phyloP scores from a whole-genome alignment of 805 yeast species.

The Clavispora asparagi region DNA sequence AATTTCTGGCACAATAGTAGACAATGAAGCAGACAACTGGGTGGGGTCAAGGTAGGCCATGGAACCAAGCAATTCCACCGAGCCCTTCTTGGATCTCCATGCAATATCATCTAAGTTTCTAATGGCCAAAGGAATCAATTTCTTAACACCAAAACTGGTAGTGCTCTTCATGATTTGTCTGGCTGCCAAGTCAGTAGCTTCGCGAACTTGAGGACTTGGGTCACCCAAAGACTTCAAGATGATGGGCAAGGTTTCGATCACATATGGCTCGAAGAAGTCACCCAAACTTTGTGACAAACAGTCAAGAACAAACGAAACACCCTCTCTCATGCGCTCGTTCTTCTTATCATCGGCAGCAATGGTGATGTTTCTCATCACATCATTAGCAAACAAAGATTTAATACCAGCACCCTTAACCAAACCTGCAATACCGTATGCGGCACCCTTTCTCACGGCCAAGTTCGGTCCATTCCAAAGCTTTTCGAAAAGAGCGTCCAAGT shows the following conservation, averaged over 20 bases:
- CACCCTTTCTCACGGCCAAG: slow-evolving; percentile 71
- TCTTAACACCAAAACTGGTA: slow-evolving; percentile 87
- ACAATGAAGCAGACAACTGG: slow-evolving; percentile 82
- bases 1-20: slow-evolving; percentile 91
- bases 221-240: slow-evolving; percentile 84
- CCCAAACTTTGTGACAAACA: slow-evolving; percentile 76
- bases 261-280: slow-evolving; percentile 86
- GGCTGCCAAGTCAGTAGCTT: slow-evolving; percentile 83
- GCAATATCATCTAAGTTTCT: slow-evolving; percentile 80
- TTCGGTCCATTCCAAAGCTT: slow-evolving; percentile 50
- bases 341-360: slow-evolving; percentile 88
- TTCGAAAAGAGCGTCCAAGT: slow-evolving; percentile 55
- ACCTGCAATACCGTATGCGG: slow-evolving; percentile 96
- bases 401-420: slow-evolving; percentile 87
- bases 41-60: slow-evolving; percentile 98
- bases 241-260: slow-evolving; percentile 79
- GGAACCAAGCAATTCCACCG: slow-evolving; percentile 92
- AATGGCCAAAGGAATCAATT: slow-evolving; percentile 86
- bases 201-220: slow-evolving; percentile 75
- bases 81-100: slow-evolving; percentile 96
- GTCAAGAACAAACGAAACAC: slow-evolving; percentile 83
- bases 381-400: slow-evolving; percentile 66
- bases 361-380: slow-evolving; percentile 65
- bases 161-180: slow-evolving; percentile 84
- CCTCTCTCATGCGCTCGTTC: slow-evolving; percentile 69